Evolutionary conservation across 2,329 filamentous ascomycete genomes (phyloP), one percentile per base, ranked within the genome.

Genomic region (Gyromitra esculenta): DNA sequence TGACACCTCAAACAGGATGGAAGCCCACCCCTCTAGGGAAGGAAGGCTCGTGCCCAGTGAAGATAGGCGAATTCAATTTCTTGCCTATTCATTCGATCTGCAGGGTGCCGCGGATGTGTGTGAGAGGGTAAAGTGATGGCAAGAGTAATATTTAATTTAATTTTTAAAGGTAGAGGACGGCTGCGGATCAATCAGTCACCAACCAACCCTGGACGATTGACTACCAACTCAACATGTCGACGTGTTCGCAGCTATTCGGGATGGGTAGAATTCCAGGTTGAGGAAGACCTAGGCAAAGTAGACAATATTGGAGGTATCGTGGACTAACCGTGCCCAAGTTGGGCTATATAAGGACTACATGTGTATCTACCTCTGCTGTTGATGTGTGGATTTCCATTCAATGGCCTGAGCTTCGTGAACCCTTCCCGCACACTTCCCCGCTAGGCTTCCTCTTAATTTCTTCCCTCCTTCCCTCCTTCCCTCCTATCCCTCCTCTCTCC

Each of bases 41-140:
- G 64, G 65, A 75, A 70, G 65, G 72, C 59, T 75, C 72, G 72
- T 75, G 72, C 72, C 43, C 50, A 64, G 13, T 50, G 48, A 21
- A 75, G 59, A 70, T 65, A 74, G 72, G 72, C 39, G 35, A 62
- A 59, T 63, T 71, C 60, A 37, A 71, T 71, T 37, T 9, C 39
- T 63, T 54, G 21, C 56, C 39, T 43, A 64, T 56, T 41, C 50
- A 71, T 62, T 18, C 31, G 37, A 71, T 64, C 67, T 70, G 72
- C 72, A 75, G 72, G 72, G 50, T 9, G 65, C 72, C 66, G 72
- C 41, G 37, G 15, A 45, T 71, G 37, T 65, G 54, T 37, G 25
- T 5, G 39, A 41, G 45, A 54, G 50, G 18, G n/a, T 48, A 50
- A 39, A 59, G 37, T 21, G 21, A 59, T 50, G 13, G 43, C 31